A percentile compares a stretch with the other conserved stretches of the same genome.
Conservation (phyloP, 805 yeast species). For the Zygotorulaspora chibaensis region DNA sequence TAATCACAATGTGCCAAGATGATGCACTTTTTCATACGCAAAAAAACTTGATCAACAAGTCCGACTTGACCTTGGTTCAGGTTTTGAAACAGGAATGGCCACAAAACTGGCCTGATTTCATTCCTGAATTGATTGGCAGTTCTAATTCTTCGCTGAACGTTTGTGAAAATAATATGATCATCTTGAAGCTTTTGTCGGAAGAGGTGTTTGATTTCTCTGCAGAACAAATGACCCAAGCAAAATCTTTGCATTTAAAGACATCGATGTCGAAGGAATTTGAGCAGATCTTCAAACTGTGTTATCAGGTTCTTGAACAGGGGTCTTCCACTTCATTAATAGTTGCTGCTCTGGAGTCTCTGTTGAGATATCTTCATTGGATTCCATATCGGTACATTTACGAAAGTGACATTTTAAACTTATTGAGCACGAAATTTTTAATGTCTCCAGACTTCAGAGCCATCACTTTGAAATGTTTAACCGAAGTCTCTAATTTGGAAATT, state of each 20-base stretch:
- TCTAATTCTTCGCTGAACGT: constrained; percentile 84
- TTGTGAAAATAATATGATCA: constrained; percentile 96
- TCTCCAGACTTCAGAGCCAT: constrained; percentile 78
- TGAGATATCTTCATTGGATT: constrained; percentile 91
- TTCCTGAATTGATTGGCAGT: constrained; percentile 85
- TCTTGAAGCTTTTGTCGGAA: constrained; percentile 81
- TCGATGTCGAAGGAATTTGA: constrained; percentile 88
- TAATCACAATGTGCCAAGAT: constrained; percentile 83
- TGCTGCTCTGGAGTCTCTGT: constrained; percentile 77
- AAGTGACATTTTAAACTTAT: constrained; percentile 68
- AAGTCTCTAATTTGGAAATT: constrained; percentile 67
- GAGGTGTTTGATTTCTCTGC: constrained; percentile 95
- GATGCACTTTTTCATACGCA: constrained; percentile 66
- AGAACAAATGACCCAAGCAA: constrained; percentile 95
- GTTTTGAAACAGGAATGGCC: constrained; percentile 99
- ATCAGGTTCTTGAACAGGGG: constrained; percentile 87
- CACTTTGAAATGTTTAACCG: constrained; percentile 89
- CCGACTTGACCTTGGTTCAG: constrained; percentile 89
- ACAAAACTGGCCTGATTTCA: constrained; percentile 94
- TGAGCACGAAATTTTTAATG: constrained; percentile 70
- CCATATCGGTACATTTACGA: constrained; percentile 87
- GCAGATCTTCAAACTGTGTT: constrained; percentile 89
- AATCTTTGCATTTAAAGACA: constrained; percentile 73
- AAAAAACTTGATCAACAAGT: constrained; percentile 83
- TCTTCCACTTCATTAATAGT: constrained; percentile 75